Base-by-base conservation (phyloP, 805 yeast genomes). In the Ogataea pini region DNA sequence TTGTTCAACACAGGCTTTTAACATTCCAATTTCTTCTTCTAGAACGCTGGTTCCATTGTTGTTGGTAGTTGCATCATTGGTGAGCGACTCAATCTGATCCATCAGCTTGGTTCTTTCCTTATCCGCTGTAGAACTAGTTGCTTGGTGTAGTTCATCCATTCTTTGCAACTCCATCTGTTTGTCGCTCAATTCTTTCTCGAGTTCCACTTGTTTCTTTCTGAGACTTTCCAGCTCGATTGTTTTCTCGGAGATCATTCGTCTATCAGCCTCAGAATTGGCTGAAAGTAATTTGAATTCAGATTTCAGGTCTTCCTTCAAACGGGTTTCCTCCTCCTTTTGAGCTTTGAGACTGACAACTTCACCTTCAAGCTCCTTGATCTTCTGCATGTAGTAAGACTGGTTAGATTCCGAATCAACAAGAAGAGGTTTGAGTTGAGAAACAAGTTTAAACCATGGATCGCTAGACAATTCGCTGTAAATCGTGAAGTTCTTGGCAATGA, bases 381-480 rank as follows among this genome's bases (percentile, higher is more conserved):
- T 84, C 34, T 78, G 68, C 4, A 81, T 5, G 84, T 77, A 38
- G 83, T 87, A 50, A 73, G 61, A 47, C 43, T 67, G 68, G n/a
- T 58, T 50, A 12, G 63, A 50, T 14, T 54, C 57, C 1, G 59
- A 42, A 37, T 62, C 80, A 12, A 90, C 68, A 9, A 66, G 48
- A 36, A 90, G 64, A 1, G 98, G 98, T 56, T 86, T 88, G 56
- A 92, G 70, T 46, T 79, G 78, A 17, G 81, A 72, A 50, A 83
- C 82, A 38, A 94, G 71, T 43, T 76, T 79, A 67, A 87, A 86
- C 99, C 99, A 94, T 16, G 86, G 86, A 61, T 82, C 83, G 9
- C 72, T 63, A 39, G 71, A 67, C 10, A 82, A 61, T 10, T 71
- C 67, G 49, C 76, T 73, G 49, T 83, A 80, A 0, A 73, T 65